Evolutionary conservation across 345 rosid genomes (phyloP), one percentile per base, ranked within the genome.

Genomic region (Diplotaxis tenuifolia): DNA sequence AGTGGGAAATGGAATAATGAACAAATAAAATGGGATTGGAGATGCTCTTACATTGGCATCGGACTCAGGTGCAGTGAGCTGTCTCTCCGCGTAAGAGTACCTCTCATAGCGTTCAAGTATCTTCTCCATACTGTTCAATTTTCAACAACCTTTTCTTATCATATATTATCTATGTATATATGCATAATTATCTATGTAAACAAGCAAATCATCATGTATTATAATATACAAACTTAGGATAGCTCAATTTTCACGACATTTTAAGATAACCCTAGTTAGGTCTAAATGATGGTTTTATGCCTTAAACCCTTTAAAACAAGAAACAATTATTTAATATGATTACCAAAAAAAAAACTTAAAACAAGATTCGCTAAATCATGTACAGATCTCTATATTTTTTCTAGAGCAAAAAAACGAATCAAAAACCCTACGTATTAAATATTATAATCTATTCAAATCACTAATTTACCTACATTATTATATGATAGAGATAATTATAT

Each of bases 61-160:
- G 10, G 82, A 63, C 23, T 80, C 85, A 65, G 77, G 67, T 16
- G 84, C 84, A 72, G 75, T 73, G n/a, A 85, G 81, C 77, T 83
- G 90, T 78, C 84, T 84, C 77, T 89, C 92, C 7, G 89, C 82
- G 40, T 74, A 86, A 11, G 84, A 81, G 74, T 82, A 85, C 70
- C 96, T 82, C 72, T 89, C 96, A 55, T 89, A 87, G 47, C 93
- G 88, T 68, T 89, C 93, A 9, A 87, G 88, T 32, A 89, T 87
- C 77, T 81, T 87, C 74, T 89, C 93, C 93, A 87, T 89, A 82
- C 91, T 88, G 89, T 57, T 69, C 23, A 54, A 11, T 57, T 57
- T 31, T 56, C 19, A 32, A 52, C 19, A 31, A 63, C 53, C 19
- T 21, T 27, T 16, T 52, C 6, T 23, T 4, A 12, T 34, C 16